These are phyloP conservation scores for Mimosa bimucronata DNA, from an alignment of 306 rosid genomes.

Conservation along the genomic window DNA sequence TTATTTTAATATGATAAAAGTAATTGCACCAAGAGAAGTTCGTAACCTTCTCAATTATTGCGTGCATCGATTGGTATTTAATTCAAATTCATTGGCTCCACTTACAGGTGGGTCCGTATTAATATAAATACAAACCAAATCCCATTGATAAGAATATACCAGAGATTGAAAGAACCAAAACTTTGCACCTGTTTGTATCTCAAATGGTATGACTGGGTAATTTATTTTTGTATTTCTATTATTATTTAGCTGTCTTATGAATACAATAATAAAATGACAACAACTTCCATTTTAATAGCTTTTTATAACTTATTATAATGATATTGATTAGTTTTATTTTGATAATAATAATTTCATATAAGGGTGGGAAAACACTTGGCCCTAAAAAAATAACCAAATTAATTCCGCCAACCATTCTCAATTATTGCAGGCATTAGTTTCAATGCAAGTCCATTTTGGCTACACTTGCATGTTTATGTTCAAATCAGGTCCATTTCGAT, in stretches of 20 bases:
- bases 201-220: too few species aligned
- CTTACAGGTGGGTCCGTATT: neutral
- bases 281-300: too few species aligned
- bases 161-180: neutral
- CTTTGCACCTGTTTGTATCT: too few species aligned
- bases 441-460: neutral
- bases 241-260: too few species aligned
- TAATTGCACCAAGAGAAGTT: too few species aligned
- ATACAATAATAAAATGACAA: too few species aligned
- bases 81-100: neutral
- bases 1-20: neutral
- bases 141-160: neutral
- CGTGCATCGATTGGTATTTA: neutral
- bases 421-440: neutral
- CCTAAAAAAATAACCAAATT: neutral
- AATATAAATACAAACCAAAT: neutral
- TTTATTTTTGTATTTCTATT: too few species aligned
- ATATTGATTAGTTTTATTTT: too few species aligned
- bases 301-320: too few species aligned
- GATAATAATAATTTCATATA: too few species aligned
- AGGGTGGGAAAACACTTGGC: too few species aligned
- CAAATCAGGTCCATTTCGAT: neutral
- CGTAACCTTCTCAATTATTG: neutral
- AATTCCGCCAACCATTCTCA: neutral
- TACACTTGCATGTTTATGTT: neutral